A percentile compares a stretch with the other conserved stretches of the same genome.
phyloP scores from a whole-genome alignment of 164 flowering plant genomes.

The Chloranthus sessilifolius region DNA sequence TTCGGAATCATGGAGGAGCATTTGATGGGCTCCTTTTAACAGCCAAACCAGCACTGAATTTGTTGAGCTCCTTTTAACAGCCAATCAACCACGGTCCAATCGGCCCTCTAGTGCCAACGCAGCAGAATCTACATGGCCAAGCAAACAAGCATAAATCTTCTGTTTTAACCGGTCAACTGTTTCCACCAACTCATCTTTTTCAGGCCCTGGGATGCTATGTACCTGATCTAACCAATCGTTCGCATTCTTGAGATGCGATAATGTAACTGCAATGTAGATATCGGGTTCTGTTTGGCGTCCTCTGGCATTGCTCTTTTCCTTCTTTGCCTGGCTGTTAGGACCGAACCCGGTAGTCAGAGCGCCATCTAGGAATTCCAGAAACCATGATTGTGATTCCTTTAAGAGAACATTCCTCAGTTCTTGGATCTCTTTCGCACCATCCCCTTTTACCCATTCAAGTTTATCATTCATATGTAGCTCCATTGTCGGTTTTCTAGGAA shows the following conservation, averaged over 20 bases:
- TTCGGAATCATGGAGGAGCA: not conserved
- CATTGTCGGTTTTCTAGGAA: slow-evolving; percentile 20
- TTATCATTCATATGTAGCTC: slow-evolving; percentile 43
- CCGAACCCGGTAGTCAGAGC: slow-evolving; percentile 55
- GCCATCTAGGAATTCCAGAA: slow-evolving; percentile 63
- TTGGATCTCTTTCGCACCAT: slow-evolving; percentile 47
- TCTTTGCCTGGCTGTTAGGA: slow-evolving; percentile 25
- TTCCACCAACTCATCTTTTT: slow-evolving; percentile 27
- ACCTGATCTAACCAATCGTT: slow-evolving; percentile 73
- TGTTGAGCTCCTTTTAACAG: no score
- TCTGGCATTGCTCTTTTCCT: slow-evolving; percentile 28
- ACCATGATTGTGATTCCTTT: slow-evolving; percentile 67
- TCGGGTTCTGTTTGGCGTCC: slow-evolving; percentile 30
- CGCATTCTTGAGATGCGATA: slow-evolving; percentile 80
- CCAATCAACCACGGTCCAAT: slow-evolving; percentile 31
- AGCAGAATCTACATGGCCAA: slow-evolving; percentile 70
- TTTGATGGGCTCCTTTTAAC: not conserved
- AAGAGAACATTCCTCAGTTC: slow-evolving; percentile 39
- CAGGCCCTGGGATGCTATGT: slow-evolving; percentile 23
- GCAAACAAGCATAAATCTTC: slow-evolving; percentile 70
- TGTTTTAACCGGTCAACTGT: slow-evolving; percentile 59
- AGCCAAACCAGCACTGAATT: no score
- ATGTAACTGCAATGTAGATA: slow-evolving; percentile 53
- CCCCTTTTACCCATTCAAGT: slow-evolving; percentile 70
- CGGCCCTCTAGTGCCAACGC: slow-evolving; percentile 66